Evolutionary conservation across 805 yeast genomes (phyloP).

Genomic region (Saturnispora ahearnii): DNA sequence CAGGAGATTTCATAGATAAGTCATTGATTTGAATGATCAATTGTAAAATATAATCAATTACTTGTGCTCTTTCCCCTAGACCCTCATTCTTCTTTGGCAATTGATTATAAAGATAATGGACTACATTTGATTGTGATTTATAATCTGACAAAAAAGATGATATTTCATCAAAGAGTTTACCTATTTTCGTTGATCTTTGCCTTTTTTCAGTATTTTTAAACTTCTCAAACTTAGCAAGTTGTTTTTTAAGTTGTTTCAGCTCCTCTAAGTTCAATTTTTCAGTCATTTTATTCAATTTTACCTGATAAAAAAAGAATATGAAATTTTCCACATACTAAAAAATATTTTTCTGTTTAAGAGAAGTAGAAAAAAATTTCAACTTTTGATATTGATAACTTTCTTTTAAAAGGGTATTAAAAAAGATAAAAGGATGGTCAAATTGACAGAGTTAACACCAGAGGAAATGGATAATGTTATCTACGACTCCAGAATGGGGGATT

Average conservation of each 20-base stretch:
- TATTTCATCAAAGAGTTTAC: constrained; percentile 25
- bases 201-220: constrained; percentile 19
- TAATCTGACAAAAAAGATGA: constrained; percentile 13
- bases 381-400: background rate
- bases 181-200: constrained; percentile 25
- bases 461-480: constrained; percentile 75
- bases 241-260: constrained; percentile 17
- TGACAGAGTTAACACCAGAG: constrained; percentile 45
- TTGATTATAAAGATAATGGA: constrained; percentile 6
- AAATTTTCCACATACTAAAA: background rate
- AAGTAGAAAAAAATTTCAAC: too few relatives aligned
- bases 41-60: constrained; percentile 2
- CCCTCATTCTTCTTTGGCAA: background rate
- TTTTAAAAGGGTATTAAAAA: background rate
- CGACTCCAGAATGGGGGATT: constrained; percentile 83
- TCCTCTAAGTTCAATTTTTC: constrained; percentile 1
- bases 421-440: constrained; percentile 18
- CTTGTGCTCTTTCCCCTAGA: background rate
- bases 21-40: background rate
- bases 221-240: constrained; percentile 18
- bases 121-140: constrained; percentile 5
- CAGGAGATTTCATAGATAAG: background rate
- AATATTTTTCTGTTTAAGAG: background rate
- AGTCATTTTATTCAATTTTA: background rate
- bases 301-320: background rate